Evolutionary conservation across 306 rosid species (phyloP), one percentile per base, ranked within the genome.

Genomic region (Cicer yamashitae): DNA sequence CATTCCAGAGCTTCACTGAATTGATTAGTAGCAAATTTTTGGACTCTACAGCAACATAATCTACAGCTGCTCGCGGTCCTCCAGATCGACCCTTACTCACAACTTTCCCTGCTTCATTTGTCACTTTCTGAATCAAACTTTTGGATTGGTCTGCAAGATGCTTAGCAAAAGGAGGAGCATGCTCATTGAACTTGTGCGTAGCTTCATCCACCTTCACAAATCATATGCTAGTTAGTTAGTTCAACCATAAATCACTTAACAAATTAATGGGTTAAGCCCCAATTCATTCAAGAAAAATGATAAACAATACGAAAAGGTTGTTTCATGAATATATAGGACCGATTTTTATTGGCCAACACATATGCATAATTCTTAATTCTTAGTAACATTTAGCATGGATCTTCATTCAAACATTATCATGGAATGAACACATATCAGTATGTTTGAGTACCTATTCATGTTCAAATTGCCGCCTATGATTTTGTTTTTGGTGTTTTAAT

Each of bases 111-210:
- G 88, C 84, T 20, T 80, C 87, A 7, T 79, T 45, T 14, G 79
- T 17, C 30, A 77, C 79, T 70, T 77, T 82, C 44, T 66, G 82
- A 60, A 85, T 47, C n/a, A 86, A 76, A 77, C 7, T 6, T 50
- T 81, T 88, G 2, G 85, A 8, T 60, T 41, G 56, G 67, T 60
- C n/a, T 0, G 51, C 91, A 41, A 84, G 80, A 17, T 78, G 79
- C 84, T 88, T 91, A 7, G 89, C 96, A 41, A 83, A 61, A 3
- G 76, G 45, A 43, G 98, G 97, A 51, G 97, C 87, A 68, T 87
- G 88, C 79, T 84, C 82, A 60, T 84, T 79, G 68, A 91, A 85
- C 76, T 84, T 85, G 52, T 73, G 43, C 1, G 80, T 71, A 6
- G 83, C 91, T 70, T 67, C 82, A 68, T 91, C 94, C 39, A 91